phyloP scores from a whole-genome alignment of 2,329 filamentous ascomycete species.

The Aaosphaeria pasadenensis region DNA sequence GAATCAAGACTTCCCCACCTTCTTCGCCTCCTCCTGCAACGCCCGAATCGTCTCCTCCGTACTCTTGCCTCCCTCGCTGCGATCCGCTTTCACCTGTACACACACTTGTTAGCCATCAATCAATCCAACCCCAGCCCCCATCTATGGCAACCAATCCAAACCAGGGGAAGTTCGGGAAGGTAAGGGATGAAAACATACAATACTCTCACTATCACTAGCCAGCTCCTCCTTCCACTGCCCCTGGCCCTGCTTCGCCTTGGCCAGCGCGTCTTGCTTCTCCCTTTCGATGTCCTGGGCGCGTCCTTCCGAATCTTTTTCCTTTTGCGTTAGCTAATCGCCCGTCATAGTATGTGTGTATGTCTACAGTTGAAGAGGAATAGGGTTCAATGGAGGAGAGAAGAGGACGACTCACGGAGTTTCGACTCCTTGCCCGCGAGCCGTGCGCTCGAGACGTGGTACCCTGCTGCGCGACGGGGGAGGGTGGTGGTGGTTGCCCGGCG shows the following conservation, averaged over 20 bases:
- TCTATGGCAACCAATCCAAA: too few species aligned
- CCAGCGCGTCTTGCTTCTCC: slow-evolving; percentile 43
- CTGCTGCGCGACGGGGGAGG: too few species aligned
- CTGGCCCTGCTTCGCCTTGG: slow-evolving; percentile 44
- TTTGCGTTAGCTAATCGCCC: too few species aligned
- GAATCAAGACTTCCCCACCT: neutral
- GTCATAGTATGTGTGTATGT: too few species aligned
- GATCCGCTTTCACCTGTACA: slow-evolving; percentile 42
- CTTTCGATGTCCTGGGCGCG: slow-evolving; percentile 40
- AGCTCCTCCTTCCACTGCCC: slow-evolving; percentile 44
- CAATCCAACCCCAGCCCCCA: too few species aligned
- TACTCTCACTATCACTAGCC: slow-evolving; percentile 42
- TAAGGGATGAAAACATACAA: slow-evolving; percentile 22
- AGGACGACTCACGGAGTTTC: slow-evolving; percentile 38
- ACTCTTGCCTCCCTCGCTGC: slow-evolving; percentile 35
- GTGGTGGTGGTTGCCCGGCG: too few species aligned
- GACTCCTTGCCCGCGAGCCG: slow-evolving; percentile 42
- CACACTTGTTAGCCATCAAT: too few species aligned
- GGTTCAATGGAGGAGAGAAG: neutral
- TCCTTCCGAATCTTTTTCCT: slow-evolving; percentile 13
- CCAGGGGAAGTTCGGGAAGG: too few species aligned
- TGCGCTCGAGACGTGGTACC: too few species aligned
- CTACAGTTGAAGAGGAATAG: too few species aligned
- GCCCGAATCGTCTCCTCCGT: slow-evolving; percentile 43
- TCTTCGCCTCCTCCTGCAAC: slow-evolving; percentile 42